Conservation (phyloP, 805 yeast genomes). For the Tetrapisispora pingtungensis region DNA sequence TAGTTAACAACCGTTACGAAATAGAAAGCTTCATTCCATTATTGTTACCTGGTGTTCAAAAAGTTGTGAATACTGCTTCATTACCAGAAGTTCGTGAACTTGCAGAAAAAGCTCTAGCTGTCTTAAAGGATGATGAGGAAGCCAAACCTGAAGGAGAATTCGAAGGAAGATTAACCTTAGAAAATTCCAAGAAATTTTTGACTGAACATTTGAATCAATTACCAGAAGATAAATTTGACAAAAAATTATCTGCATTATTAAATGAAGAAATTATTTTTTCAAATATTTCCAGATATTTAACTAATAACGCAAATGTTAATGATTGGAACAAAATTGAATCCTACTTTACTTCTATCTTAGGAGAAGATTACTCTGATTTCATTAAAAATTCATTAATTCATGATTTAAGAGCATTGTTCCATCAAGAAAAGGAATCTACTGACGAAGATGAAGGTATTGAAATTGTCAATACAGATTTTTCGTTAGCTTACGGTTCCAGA, state of each 20-base stretch:
- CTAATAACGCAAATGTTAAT: conserved; percentile 60
- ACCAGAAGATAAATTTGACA: conserved; percentile 3
- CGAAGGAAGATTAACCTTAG: conserved; percentile 59
- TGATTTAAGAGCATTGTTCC: conserved; percentile 44
- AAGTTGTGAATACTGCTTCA: conserved; percentile 81
- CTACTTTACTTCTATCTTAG: conserved; percentile 38
- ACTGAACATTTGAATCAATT: conserved; percentile 16
- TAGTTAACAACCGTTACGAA: conserved; percentile 88
- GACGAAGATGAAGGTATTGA: conserved; percentile 73
- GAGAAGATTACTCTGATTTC: conserved; percentile 28
- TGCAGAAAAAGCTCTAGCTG: conserved; percentile 77
- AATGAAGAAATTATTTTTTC: conserved; percentile 28
- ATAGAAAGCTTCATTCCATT: conserved; percentile 80
- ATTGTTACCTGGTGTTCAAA: conserved; percentile 83
- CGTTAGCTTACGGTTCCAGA: conserved; percentile 94
- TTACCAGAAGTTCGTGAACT: conserved; percentile 93
- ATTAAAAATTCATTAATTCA: conserved; percentile 35
- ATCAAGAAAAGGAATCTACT: conserved; percentile 37
- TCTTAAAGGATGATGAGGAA: conserved; percentile 71
- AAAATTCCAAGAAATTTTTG: conserved; percentile 42
- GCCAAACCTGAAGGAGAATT: conserved; percentile 42
- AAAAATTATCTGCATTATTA: conserved; percentile 15
- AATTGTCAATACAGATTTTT: conserved; percentile 88
- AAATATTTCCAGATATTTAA: conserved; percentile 45
- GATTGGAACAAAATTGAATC: conserved; percentile 56